Conservation (phyloP, 2,329 filamentous ascomycete species). For the Cytospora chrysosperma region DNA sequence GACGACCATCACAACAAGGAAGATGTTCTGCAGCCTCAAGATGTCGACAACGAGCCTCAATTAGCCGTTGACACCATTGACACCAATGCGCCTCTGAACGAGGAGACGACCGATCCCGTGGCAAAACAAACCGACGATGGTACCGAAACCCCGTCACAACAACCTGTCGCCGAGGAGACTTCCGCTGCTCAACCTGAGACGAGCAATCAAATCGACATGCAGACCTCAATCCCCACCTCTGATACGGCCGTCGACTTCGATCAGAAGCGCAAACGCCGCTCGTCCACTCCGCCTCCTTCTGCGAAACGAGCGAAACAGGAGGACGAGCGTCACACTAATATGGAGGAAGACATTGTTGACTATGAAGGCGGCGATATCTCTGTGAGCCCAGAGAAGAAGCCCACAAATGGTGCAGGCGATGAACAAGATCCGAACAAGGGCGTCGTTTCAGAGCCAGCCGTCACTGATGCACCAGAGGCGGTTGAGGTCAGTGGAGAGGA, state of each 20-base stretch:
- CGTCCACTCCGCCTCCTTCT: slow-evolving; percentile 58
- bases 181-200: neutral
- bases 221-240: slow-evolving; percentile 28
- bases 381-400: slow-evolving; percentile 15
- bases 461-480: neutral
- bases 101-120: slow-evolving; percentile 1
- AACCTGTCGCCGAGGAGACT: slow-evolving; percentile 25
- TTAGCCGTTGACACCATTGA: neutral
- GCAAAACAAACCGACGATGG: neutral
- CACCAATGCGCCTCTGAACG: slow-evolving; percentile 7
- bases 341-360: slow-evolving; percentile 33
- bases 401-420: slow-evolving; percentile 6
- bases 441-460: neutral
- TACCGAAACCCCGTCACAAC: slow-evolving; percentile 25
- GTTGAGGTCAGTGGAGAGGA: slow-evolving; percentile 1
- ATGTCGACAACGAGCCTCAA: neutral
- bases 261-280: slow-evolving; percentile 67
- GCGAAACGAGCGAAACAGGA: slow-evolving; percentile 51
- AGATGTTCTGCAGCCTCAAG: slow-evolving; percentile 21
- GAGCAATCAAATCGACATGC: slow-evolving; percentile 4
- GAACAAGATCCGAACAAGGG: neutral
- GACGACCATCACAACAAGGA: slow-evolving; percentile 28
- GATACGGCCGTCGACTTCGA: slow-evolving; percentile 29
- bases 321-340: slow-evolving; percentile 20
- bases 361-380: slow-evolving; percentile 28